Evolutionary conservation across 352 stramenopile species (phyloP).

Genomic region (Phytophthora sansomeana): DNA sequence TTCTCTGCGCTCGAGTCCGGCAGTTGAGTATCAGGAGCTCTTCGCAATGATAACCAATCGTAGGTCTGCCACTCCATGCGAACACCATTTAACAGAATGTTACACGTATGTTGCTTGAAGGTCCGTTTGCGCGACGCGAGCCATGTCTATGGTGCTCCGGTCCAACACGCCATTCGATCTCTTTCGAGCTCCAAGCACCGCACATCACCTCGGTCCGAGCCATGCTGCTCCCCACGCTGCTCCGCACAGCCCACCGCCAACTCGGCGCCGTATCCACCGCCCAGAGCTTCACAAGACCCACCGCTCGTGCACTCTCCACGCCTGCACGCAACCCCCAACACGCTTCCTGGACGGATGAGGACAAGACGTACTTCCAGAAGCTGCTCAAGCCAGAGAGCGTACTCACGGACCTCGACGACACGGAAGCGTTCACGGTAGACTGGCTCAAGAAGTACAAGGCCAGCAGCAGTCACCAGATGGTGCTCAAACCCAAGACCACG

Average conservation of each 20-base stretch:
- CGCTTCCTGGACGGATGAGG: constrained; percentile 64
- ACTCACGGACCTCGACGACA: constrained; percentile 75
- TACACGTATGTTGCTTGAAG: neutral
- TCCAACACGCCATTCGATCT: constrained; percentile 28
- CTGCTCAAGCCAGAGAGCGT: constrained; percentile 70
- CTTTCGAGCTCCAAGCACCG: constrained; percentile 12
- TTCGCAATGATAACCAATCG: constrained; percentile 32
- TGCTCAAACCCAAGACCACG: constrained; percentile 89
- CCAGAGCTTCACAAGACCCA: constrained; percentile 4
- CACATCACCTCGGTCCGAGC: neutral
- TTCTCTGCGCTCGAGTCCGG: neutral
- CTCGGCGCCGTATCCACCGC: constrained; percentile 5
- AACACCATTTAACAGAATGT: neutral
- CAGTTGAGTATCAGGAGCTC: constrained; percentile 13
- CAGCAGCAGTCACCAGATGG: constrained; percentile 65
- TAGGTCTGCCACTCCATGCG: neutral
- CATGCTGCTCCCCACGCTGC: constrained; percentile 36
- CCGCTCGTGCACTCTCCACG: constrained; percentile 33
- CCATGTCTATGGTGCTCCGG: constrained; percentile 21
- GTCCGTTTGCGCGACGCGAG: constrained; percentile 29
- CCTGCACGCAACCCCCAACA: constrained; percentile 53
- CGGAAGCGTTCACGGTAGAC: constrained; percentile 76
- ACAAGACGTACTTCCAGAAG: constrained; percentile 72
- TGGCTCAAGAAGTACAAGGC: constrained; percentile 90
- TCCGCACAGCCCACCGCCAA: constrained; percentile 22